phyloP scores from a whole-genome alignment of 2,329 filamentous ascomycete species.

The Aspergillus sp. region DNA sequence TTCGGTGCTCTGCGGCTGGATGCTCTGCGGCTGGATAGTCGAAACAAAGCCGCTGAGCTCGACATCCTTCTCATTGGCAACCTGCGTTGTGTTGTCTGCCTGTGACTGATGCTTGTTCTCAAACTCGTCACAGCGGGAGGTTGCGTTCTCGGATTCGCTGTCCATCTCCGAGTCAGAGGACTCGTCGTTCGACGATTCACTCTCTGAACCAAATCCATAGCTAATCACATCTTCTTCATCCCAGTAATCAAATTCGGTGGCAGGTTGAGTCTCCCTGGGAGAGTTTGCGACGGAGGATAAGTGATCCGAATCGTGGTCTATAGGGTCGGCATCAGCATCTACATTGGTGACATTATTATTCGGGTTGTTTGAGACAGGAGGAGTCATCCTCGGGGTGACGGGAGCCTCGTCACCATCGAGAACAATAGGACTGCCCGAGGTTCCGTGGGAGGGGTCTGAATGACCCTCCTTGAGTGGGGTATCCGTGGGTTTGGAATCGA shows the following conservation, averaged over 20 bases:
- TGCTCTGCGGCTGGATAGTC: not conserved
- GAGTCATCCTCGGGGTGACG: constrained; percentile 18
- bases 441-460: constrained; percentile 1
- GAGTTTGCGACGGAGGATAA: not conserved
- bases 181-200: not conserved
- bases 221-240: constrained; percentile 4
- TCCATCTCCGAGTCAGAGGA: not conserved
- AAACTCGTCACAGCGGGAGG: constrained; percentile 1
- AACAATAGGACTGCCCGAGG: constrained; percentile 10
- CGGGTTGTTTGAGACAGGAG: constrained; percentile 3
- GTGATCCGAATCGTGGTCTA: not conserved
- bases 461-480: not conserved
- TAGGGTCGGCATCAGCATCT: not conserved
- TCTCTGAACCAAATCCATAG: constrained; percentile 2
- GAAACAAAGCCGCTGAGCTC: too few species aligned
- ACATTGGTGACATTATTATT: not conserved
- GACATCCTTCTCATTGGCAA: not conserved
- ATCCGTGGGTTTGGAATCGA: not conserved
- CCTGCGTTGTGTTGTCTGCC: too few species aligned
- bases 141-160: not conserved
- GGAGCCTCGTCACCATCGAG: constrained; percentile 12
- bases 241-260: constrained; percentile 1
- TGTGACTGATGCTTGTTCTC: not conserved
- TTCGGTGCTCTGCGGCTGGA: not conserved
- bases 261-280: constrained; percentile 2